Evolutionary conservation across 352 stramenopile species (phyloP).

Genomic region (Phytophthora rubi): DNA sequence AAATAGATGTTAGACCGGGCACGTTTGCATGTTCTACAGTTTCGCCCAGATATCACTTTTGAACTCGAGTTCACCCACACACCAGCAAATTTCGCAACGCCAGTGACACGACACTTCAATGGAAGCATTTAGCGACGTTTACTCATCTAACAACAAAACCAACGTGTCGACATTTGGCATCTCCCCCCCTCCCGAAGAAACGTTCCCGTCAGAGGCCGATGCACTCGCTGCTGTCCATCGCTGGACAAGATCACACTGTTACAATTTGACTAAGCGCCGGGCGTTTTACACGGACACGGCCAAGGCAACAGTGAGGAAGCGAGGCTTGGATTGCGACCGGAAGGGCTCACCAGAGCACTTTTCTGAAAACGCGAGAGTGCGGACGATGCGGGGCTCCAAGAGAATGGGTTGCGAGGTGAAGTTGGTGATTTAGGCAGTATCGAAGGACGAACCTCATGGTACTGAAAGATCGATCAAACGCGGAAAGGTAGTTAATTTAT

Average conservation of each 20-base stretch:
- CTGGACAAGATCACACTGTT: slow-evolving; percentile 5
- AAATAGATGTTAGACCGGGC: not conserved
- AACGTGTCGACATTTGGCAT: not conserved
- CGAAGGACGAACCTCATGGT: slow-evolving; percentile 3
- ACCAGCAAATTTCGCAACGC: not conserved
- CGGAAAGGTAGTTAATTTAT: slow-evolving; percentile 9
- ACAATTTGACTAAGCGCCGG: slow-evolving; percentile 15
- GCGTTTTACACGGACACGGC: slow-evolving; percentile 10
- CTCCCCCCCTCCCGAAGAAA: not conserved
- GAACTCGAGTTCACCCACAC: not conserved
- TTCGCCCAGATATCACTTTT: not conserved
- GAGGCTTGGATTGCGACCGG: slow-evolving; percentile 16
- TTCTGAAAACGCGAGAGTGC: not conserved
- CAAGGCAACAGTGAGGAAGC: slow-evolving; percentile 11
- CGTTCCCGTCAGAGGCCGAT: not conserved
- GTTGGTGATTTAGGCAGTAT: not conserved
- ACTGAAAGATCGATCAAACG: slow-evolving; percentile 4
- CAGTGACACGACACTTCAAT: not conserved
- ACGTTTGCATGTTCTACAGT: not conserved
- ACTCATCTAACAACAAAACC: not conserved
- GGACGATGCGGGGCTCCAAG: slow-evolving; percentile 13
- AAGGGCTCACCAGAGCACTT: not conserved
- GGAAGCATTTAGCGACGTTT: not conserved
- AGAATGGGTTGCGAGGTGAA: slow-evolving; percentile 13
- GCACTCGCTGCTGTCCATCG: slow-evolving; percentile 11